Evolutionary conservation across 2,329 filamentous ascomycete species (phyloP).

Genomic region (Penicillium crustosum): DNA sequence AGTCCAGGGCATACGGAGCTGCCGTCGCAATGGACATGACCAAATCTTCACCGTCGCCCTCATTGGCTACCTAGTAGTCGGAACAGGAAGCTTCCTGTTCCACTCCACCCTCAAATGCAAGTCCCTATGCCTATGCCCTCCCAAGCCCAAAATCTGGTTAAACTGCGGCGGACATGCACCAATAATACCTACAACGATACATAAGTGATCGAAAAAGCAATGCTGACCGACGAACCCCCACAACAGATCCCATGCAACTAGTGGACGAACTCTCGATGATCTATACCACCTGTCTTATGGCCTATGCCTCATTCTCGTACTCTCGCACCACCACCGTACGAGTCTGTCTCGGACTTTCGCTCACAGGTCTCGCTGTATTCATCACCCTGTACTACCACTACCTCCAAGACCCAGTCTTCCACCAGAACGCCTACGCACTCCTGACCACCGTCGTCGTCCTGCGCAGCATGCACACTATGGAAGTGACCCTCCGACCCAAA

Average conservation of each 20-base stretch:
- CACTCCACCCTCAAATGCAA: conserved; percentile 64
- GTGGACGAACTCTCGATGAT: conserved; percentile 72
- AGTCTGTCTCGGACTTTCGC: conserved; percentile 55
- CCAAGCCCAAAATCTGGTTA: neutral
- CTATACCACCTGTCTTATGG: conserved; percentile 69
- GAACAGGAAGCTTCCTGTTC: conserved; percentile 62
- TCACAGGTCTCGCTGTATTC: conserved; percentile 59
- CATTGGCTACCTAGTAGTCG: conserved; percentile 61
- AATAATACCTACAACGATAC: neutral
- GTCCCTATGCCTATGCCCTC: conserved; percentile 18
- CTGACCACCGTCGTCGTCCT: conserved; percentile 70
- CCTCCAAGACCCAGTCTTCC: conserved; percentile 77
- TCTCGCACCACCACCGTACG: conserved; percentile 55
- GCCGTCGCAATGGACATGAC: conserved; percentile 70
- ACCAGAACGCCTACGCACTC: conserved; percentile 74
- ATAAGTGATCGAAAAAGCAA: neutral
- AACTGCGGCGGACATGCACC: neutral
- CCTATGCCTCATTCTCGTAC: conserved; percentile 74
- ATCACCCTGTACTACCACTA: conserved; percentile 82
- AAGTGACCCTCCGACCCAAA: conserved; percentile 61
- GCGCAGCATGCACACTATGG: conserved; percentile 76
- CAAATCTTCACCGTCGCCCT: conserved; percentile 70
- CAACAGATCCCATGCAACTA: conserved; percentile 66
- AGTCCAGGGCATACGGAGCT: conserved; percentile 71
- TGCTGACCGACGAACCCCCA: conserved; percentile 20